Base-by-base conservation (phyloP, 768 basidiomycete genomes). In the Naganishia antarctica region DNA sequence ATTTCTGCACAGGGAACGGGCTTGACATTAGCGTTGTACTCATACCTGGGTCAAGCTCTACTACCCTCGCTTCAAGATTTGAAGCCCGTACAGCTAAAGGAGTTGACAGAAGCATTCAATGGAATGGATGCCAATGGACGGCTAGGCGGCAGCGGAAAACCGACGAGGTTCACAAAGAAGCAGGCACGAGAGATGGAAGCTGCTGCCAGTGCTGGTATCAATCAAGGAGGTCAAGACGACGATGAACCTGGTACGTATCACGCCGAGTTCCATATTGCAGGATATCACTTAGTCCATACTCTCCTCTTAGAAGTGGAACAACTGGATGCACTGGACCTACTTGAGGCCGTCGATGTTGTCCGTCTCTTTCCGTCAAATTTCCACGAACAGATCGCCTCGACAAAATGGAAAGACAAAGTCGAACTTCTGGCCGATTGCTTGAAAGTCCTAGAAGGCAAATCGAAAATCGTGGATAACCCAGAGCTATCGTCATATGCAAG, bases 391-490 rank as follows among this genome's bases (percentile, higher is more conserved):
- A 81, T 99, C 53, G 83, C 86, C 25, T 98, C 96, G 4, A 85
- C 90, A 0, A 97, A 98, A 78, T 99, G 96, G 96, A 98, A 99
- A 73, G 96, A 99, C 43, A 92, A 97, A 73, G 89, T 93, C 70
- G 78, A 79, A 47, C 61, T 63, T 2, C 80, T 98, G 32, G 92
- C 96, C 68, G 90, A 90, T 28, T 81, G 94, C 25, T 81, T 85
- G 47, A 83, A 83, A 2, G 78, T 90, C 37, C 78, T 98, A 31
- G 83, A 83, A 60, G 79, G 84, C 8, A 83, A 87, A 2, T 74
- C 74, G 41, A 84, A 86, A 63, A 88, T 97, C 70, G 86, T 86
- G 70, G 91, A 94, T 41, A 63, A 34, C 26, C 61, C 66, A 47
- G 70, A 73, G 70, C 81, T 86, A 1, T 80, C 87, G 7, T 89